phyloP scores from a whole-genome alignment of 2,329 filamentous ascomycete genomes.

The Xylaria sp. region DNA sequence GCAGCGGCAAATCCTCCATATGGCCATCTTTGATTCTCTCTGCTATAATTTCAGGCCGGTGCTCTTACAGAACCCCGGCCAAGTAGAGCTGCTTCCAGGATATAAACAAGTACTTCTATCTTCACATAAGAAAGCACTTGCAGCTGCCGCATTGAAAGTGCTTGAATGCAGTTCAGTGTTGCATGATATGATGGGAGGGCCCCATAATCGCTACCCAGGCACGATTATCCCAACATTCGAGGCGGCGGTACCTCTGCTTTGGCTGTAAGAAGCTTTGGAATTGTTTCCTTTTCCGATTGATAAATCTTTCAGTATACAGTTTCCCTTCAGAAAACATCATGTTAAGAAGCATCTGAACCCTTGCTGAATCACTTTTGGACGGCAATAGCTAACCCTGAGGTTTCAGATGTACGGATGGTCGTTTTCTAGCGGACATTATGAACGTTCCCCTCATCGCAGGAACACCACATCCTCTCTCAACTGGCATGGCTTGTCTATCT shows the following conservation, averaged over 20 bases:
- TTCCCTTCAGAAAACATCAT: neutral
- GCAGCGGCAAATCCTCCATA: slow-evolving; percentile 36
- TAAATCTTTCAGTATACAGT: neutral
- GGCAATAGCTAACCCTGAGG: neutral
- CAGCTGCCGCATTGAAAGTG: slow-evolving; percentile 27
- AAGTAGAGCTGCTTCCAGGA: slow-evolving; percentile 17
- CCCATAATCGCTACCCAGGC: slow-evolving; percentile 20
- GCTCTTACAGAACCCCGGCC: slow-evolving; percentile 4
- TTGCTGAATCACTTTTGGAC: neutral
- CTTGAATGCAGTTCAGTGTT: slow-evolving; percentile 23
- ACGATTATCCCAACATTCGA: slow-evolving; percentile 38
- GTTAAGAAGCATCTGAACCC: neutral
- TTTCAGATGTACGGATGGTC: neutral
- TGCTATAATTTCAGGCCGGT: slow-evolving; percentile 37
- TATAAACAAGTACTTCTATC: slow-evolving; percentile 31
- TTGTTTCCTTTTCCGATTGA: neutral
- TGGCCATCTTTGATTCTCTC: slow-evolving; percentile 35
- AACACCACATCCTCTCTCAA: neutral
- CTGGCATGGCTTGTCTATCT: neutral
- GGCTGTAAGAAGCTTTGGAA: neutral
- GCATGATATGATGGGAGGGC: slow-evolving; percentile 33
- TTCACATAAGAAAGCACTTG: slow-evolving; percentile 32
- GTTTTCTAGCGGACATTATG: neutral
- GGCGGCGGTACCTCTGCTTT: slow-evolving; percentile 27
- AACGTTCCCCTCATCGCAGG: neutral